These are phyloP conservation scores for Dalbergia cultrata DNA, from an alignment of 306 rosid genomes.

Conservation along the genomic window DNA sequence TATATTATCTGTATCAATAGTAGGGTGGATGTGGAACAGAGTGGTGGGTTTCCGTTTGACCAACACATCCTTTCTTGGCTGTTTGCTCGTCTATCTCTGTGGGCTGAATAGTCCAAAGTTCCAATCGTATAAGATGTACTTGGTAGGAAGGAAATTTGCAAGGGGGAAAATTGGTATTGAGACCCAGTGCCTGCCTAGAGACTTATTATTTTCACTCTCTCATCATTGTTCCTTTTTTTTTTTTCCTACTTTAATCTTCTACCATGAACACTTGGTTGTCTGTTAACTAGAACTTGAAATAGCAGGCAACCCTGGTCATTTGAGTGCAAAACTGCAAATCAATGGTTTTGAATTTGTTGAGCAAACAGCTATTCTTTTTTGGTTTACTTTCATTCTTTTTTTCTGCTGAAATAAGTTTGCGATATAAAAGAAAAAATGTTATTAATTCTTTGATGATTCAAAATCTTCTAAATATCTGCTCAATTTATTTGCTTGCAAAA, in stretches of 20 bases:
- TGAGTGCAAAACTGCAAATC: neutral
- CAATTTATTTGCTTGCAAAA: neutral
- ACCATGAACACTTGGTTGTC: slow-evolving; percentile 20
- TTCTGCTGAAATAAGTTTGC: slow-evolving; percentile 6
- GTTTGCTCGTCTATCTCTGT: slow-evolving; percentile 10
- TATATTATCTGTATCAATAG: slow-evolving; percentile 20
- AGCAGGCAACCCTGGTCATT: neutral
- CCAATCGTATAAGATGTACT: slow-evolving; percentile 12
- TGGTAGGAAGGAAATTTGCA: slow-evolving; percentile 28
- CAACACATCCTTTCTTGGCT: slow-evolving; percentile 27
- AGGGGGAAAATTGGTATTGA: slow-evolving; percentile 13
- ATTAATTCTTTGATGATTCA: slow-evolving; percentile 17
- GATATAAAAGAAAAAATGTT: neutral
- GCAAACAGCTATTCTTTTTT: neutral
- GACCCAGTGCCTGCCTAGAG: neutral
- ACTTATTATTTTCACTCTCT: neutral
- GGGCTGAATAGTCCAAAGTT: slow-evolving; percentile 28
- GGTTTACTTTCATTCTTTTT: neutral
- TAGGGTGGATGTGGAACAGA: slow-evolving; percentile 8
- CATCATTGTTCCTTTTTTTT: neutral
- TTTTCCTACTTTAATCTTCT: neutral
- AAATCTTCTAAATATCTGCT: slow-evolving; percentile 11
- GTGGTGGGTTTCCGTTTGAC: slow-evolving; percentile 31
- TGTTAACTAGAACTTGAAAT: slow-evolving; percentile 23
- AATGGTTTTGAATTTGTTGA: slow-evolving; percentile 18